Conservation (phyloP, 208 protist genomes). For the Wallacemonas sp. region DNA sequence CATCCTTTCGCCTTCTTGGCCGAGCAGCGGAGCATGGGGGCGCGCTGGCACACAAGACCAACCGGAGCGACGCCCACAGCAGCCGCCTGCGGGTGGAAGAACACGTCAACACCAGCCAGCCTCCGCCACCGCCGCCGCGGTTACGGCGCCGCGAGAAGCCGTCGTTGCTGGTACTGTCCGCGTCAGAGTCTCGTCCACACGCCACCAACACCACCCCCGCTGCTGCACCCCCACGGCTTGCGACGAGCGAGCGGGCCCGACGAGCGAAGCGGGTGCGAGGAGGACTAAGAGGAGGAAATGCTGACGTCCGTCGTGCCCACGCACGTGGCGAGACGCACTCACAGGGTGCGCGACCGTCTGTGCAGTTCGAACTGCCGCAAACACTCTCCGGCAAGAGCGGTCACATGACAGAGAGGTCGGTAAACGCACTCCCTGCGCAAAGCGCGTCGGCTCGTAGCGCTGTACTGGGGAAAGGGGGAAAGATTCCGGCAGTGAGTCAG, state of each 20-base stretch:
- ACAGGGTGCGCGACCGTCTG: not conserved
- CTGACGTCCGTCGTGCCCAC: not conserved
- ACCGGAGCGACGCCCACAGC: too few relatives aligned
- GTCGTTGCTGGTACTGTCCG: constrained; percentile 4
- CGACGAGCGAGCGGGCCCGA: constrained; percentile 2
- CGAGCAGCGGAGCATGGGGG: too few relatives aligned
- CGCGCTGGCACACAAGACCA: too few relatives aligned
- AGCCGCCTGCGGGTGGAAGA: too few relatives aligned
- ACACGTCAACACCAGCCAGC: too few relatives aligned
- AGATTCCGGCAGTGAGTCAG: too few relatives aligned
- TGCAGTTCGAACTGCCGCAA: constrained; percentile 12
- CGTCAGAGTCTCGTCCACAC: too few relatives aligned
- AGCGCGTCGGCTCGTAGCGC: too few relatives aligned
- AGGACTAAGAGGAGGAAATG: not conserved
- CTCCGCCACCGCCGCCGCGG: too few relatives aligned
- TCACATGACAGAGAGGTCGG: not conserved
- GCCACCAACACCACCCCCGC: too few relatives aligned
- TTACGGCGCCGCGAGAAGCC: constrained; percentile 8
- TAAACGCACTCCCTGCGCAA: not conserved
- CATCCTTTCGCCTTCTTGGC: too few relatives aligned
- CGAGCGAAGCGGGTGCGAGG: not conserved
- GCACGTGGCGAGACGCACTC: not conserved
- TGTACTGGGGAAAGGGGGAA: too few relatives aligned
- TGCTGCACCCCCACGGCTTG: constrained; percentile 1
- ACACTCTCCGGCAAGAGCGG: not conserved